Evolutionary conservation across 257 asterid species (phyloP).

Genomic region (Solanum medicagineum): DNA sequence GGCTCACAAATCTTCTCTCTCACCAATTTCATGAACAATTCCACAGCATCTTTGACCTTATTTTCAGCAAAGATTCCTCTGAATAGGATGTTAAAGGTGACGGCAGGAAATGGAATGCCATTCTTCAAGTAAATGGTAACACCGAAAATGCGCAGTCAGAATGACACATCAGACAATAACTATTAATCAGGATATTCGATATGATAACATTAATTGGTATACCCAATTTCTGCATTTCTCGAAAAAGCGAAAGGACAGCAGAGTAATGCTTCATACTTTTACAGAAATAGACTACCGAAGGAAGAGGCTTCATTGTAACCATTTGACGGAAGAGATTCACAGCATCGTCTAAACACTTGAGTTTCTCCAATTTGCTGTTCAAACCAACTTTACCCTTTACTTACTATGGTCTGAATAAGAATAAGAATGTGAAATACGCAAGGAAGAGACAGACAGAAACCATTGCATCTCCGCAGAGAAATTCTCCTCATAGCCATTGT

Average conservation of each 20-base stretch:
- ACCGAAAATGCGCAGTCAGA: not conserved
- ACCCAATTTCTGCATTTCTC: not conserved
- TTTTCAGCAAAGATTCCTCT: constrained; percentile 9
- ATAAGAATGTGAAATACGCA: not conserved
- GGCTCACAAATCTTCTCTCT: constrained; percentile 8
- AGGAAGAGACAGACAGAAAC: not conserved
- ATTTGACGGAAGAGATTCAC: not conserved
- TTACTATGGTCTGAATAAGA: not conserved
- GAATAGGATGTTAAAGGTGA: not conserved
- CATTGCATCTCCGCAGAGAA: not conserved
- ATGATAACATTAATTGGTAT: not conserved
- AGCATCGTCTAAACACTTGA: not conserved
- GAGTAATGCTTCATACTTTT: not conserved
- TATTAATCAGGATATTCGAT: not conserved
- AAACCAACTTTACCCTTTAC: not conserved
- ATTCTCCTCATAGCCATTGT: too few relatives aligned
- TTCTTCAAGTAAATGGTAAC: not conserved
- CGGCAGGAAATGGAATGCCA: not conserved
- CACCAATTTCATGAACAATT: constrained; percentile 13
- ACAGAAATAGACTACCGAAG: not conserved
- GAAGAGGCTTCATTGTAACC: not conserved
- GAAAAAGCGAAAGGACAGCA: not conserved
- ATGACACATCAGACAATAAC: not conserved
- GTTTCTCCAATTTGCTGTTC: not conserved
- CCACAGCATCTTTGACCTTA: not conserved